Percentiles rank a stretch among this genome's conserved stretches.
phyloP scores from a whole-genome alignment of 73 alveolate genomes.

The Symbiodinium pilosum region DNA sequence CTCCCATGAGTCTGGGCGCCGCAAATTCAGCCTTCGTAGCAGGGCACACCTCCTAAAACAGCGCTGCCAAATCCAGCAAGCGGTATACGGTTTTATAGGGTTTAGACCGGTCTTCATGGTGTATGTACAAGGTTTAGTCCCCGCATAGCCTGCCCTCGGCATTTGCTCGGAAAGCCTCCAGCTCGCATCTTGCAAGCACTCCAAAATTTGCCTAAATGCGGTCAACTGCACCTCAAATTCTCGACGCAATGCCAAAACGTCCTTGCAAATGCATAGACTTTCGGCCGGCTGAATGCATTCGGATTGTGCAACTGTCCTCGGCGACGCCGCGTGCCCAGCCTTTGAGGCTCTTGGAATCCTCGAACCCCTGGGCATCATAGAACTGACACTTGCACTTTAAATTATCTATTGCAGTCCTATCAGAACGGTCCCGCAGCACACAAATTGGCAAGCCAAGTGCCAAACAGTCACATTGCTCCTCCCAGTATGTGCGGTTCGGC shows the following conservation, averaged over 20 bases:
- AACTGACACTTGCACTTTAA: neutral
- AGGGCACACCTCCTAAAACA: neutral
- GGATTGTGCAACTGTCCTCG: neutral
- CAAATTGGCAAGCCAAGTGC: neutral
- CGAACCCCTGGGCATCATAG: neutral
- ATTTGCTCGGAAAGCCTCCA: neutral
- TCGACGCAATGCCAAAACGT: neutral
- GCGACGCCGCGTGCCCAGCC: neutral
- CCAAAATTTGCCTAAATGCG: neutral
- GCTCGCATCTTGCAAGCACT: neutral
- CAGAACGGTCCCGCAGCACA: neutral
- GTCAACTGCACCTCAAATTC: neutral
- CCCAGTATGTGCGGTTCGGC: neutral
- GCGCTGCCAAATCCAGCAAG: neutral
- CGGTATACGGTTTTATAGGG: no score
- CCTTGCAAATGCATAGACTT: neutral
- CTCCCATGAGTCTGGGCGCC: neutral
- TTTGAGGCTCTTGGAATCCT: slow-evolving; percentile 1
- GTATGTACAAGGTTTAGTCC: no score
- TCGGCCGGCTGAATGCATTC: neutral
- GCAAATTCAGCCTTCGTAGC: no score
- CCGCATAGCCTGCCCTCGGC: neutral
- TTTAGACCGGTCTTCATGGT: no score
- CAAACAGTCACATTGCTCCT: neutral
- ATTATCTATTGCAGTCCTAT: no score